These are phyloP conservation scores for Talaromyces amestolkiae DNA, from an alignment of 2,329 filamentous ascomycete genomes.

Conservation along the genomic window DNA sequence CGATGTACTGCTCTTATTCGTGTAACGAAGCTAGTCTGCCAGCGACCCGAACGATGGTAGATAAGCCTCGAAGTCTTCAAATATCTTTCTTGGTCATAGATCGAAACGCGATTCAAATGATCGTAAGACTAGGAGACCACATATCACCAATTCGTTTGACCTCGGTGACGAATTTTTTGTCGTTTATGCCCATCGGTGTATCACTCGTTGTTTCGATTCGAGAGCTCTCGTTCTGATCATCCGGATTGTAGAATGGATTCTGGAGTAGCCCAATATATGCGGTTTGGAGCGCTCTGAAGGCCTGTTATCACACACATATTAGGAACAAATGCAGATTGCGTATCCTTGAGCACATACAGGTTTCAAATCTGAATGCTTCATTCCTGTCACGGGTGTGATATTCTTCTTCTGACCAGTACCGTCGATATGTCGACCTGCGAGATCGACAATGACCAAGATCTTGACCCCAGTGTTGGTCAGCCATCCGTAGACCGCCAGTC, in stretches of 20 bases:
- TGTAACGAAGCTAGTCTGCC: too few species aligned
- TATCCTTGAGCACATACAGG: constrained; percentile 55
- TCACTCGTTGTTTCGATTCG: constrained; percentile 46
- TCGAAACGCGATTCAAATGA: constrained; percentile 43
- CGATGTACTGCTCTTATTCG: background rate
- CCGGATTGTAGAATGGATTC: constrained; percentile 92
- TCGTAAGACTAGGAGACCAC: constrained; percentile 73
- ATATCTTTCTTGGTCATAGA: background rate
- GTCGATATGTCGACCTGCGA: constrained; percentile 65
- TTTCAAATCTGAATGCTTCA: constrained; percentile 84
- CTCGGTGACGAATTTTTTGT: constrained; percentile 74
- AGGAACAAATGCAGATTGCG: constrained; percentile 14
- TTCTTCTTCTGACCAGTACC: constrained; percentile 33
- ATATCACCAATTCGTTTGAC: constrained; percentile 79
- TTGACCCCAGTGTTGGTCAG: constrained; percentile 94
- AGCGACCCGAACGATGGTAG: background rate
- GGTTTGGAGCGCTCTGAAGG: constrained; percentile 88
- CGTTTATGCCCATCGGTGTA: constrained; percentile 68
- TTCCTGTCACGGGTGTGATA: constrained; percentile 55
- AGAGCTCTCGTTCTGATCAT: constrained; percentile 68
- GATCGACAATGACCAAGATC: constrained; percentile 86
- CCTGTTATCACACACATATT: constrained; percentile 43
- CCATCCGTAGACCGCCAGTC: constrained; percentile 90
- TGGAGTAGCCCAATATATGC: constrained; percentile 85
- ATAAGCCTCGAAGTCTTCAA: background rate